A percentile compares a stretch with the other conserved stretches of the same genome.
Evolutionary conservation across 2,329 filamentous ascomycete genomes (phyloP).

Genomic region (Neobulgaria alba): DNA sequence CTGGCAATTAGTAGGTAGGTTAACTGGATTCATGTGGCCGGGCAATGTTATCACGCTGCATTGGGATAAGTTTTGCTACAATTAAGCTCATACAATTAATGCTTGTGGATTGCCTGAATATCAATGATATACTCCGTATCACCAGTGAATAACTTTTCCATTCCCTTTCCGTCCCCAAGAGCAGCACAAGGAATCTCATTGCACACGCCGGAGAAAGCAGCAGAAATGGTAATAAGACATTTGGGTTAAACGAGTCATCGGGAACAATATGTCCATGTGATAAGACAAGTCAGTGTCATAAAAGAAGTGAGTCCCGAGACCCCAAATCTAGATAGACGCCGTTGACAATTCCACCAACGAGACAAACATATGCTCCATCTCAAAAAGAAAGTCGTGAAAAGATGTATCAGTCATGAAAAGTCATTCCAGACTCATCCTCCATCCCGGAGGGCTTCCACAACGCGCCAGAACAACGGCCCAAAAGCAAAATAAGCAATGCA

Average conservation of each 20-base stretch:
- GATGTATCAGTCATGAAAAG: constrained; percentile 14
- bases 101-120: too few species aligned
- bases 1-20: too few species aligned
- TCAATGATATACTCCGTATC: constrained; percentile 17
- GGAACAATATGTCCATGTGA: constrained; percentile 24
- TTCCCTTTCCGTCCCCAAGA: constrained; percentile 26
- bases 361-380: constrained; percentile 18
- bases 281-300: constrained; percentile 24
- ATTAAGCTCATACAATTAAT: too few species aligned
- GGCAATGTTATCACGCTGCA: too few species aligned
- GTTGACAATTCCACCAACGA: constrained; percentile 17
- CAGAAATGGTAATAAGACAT: constrained; percentile 32
- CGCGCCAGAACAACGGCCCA: constrained; percentile 18
- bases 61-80: too few species aligned
- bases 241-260: constrained; percentile 24
- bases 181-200: constrained; percentile 30
- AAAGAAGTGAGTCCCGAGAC: constrained; percentile 16
- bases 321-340: constrained; percentile 20
- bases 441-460: constrained; percentile 15
- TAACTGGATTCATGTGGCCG: too few species aligned
- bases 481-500: constrained; percentile 25
- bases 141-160: constrained; percentile 27
- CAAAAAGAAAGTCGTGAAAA: constrained; percentile 29
- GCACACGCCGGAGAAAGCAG: constrained; percentile 31
- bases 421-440: constrained; percentile 16